A percentile compares a stretch with the other conserved stretches of the same genome.
These are phyloP conservation scores for Solanum arcanum DNA, from an alignment of 257 asterid species.

Conservation along the genomic window DNA sequence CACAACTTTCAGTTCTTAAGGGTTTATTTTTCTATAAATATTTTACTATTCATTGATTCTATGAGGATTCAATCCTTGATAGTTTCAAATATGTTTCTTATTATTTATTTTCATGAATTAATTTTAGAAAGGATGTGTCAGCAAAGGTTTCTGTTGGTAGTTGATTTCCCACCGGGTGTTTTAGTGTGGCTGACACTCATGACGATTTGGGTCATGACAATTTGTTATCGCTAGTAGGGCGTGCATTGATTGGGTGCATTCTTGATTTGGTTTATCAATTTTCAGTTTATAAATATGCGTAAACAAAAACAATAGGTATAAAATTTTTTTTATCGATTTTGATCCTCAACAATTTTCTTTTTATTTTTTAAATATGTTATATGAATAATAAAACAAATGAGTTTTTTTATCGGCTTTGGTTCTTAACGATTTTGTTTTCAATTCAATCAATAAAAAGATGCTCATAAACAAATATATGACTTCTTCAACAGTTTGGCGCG, in stretches of 20 bases:
- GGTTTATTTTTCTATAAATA: background rate
- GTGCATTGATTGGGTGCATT: background rate
- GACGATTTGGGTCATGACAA: background rate
- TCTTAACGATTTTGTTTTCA: background rate
- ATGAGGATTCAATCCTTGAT: background rate
- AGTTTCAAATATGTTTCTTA: background rate
- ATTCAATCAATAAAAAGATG: background rate
- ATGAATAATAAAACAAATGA: too few relatives aligned
- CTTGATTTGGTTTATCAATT: background rate
- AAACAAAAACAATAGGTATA: background rate
- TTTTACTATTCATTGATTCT: too few relatives aligned
- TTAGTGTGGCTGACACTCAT: background rate
- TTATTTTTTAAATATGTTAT: background rate
- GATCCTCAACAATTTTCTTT: background rate
- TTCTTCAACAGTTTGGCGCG: background rate
- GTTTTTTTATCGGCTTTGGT: too few relatives aligned
- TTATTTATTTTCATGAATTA: background rate
- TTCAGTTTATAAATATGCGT: background rate
- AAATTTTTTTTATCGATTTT: too few relatives aligned
- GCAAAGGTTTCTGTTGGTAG: background rate
- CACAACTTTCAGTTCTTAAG: background rate
- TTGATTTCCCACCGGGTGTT: background rate
- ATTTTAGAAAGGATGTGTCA: background rate
- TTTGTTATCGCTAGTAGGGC: background rate
- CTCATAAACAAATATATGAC: background rate